Conservation (phyloP, 495 filamentous ascomycete species). For the Talaromyces nanjingensis region DNA sequence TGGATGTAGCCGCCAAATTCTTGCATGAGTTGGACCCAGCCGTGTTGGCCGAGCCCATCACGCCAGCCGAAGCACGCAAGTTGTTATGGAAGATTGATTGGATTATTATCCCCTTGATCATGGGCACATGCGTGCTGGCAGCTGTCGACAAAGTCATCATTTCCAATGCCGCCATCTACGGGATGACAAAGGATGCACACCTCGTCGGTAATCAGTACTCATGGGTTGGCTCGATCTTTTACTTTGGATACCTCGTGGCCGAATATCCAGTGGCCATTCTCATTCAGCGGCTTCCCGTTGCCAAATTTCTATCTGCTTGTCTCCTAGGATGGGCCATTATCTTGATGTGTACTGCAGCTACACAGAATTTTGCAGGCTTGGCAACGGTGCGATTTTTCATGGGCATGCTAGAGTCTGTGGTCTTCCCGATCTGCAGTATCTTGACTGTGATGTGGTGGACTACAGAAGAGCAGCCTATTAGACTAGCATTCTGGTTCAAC, state of each 20-base stretch:
- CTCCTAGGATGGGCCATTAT: slow-evolving; percentile 30
- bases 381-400: slow-evolving; percentile 41
- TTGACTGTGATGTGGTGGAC: slow-evolving; percentile 47
- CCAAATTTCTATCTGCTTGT: slow-evolving; percentile 37
- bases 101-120: slow-evolving; percentile 26
- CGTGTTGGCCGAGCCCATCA: slow-evolving; percentile 12
- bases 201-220: slow-evolving; percentile 21
- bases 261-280: slow-evolving; percentile 46
- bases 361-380: slow-evolving; percentile 36
- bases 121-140: slow-evolving; percentile 21
- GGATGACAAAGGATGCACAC: slow-evolving; percentile 18
- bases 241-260: slow-evolving; percentile 44
- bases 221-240: slow-evolving; percentile 19
- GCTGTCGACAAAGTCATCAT: slow-evolving; percentile 31
- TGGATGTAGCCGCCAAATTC: slow-evolving; percentile 19
- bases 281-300: slow-evolving; percentile 46
- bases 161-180: slow-evolving; percentile 26
- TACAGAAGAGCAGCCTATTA: slow-evolving; percentile 38
- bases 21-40: slow-evolving; percentile 4
- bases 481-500: slow-evolving; percentile 45
- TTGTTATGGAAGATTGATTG: slow-evolving; percentile 29
- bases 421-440: slow-evolving; percentile 42
- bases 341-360: slow-evolving; percentile 33
- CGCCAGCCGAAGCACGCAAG: slow-evolving; percentile 15
- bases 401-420: slow-evolving; percentile 41